Conservation (phyloP, 2,329 filamentous ascomycete genomes). For the Penicillium frequentans region DNA sequence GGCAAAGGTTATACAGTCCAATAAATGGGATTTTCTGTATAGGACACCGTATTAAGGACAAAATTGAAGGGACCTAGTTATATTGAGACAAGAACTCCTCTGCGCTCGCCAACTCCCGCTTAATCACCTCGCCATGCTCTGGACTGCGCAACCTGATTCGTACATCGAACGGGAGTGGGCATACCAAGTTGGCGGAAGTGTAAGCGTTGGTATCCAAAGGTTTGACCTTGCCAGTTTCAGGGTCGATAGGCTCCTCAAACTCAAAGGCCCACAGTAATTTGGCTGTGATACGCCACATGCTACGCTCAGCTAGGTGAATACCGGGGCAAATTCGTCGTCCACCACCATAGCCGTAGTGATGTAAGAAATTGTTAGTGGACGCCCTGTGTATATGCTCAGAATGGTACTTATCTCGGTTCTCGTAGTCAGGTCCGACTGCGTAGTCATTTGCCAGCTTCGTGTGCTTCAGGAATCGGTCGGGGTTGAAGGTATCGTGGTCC, state of each 20-base stretch:
- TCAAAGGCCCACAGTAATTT: background rate
- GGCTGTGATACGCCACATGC: background rate
- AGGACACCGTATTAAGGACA: background rate
- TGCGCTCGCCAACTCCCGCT: background rate
- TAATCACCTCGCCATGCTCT: background rate
- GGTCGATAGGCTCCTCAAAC: background rate
- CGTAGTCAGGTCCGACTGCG: slow-evolving; percentile 35
- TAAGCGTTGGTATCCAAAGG: background rate
- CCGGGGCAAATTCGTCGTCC: slow-evolving; percentile 1
- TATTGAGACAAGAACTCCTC: background rate
- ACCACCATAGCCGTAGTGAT: slow-evolving; percentile 51
- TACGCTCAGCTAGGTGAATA: background rate
- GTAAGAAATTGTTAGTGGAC: background rate
- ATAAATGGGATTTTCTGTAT: background rate
- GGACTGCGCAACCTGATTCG: background rate
- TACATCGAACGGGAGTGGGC: background rate
- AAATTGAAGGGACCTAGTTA: background rate
- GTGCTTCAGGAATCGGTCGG: slow-evolving; percentile 35
- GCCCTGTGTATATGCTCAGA: background rate
- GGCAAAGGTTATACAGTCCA: background rate
- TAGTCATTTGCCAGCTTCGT: slow-evolving; percentile 35
- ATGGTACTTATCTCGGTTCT: slow-evolving; percentile 47
- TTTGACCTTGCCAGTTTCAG: background rate
- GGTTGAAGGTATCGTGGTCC: slow-evolving; percentile 34
- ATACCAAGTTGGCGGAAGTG: background rate